phyloP scores from a whole-genome alignment of 768 basidiomycete species.

The Kwoniella newhampshirensis region DNA sequence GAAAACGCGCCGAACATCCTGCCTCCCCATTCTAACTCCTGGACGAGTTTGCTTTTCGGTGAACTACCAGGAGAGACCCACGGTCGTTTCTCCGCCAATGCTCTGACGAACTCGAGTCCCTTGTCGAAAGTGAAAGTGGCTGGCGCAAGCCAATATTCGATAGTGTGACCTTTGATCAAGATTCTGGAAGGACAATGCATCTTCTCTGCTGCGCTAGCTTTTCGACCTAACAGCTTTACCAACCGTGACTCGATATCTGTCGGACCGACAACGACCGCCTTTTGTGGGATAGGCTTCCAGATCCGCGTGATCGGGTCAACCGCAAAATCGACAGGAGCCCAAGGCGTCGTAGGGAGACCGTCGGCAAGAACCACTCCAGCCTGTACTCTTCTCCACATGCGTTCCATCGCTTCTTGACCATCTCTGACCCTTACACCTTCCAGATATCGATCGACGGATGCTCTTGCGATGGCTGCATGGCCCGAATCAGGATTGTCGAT shows the following conservation, averaged over 20 bases:
- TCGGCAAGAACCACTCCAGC: slow-evolving; percentile 41
- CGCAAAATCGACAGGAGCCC: slow-evolving; percentile 30
- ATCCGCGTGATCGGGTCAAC: no score
- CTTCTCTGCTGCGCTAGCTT: slow-evolving; percentile 36
- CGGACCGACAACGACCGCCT: slow-evolving; percentile 5
- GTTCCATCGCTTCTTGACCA: slow-evolving; percentile 28
- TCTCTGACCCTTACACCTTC: slow-evolving; percentile 32
- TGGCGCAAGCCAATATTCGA: slow-evolving; percentile 43
- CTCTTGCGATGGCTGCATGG: slow-evolving; percentile 41
- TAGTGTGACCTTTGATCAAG: slow-evolving; percentile 23
- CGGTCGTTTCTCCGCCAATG: slow-evolving; percentile 28
- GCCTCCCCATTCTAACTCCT: slow-evolving; percentile 46
- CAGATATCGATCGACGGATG: slow-evolving; percentile 41
- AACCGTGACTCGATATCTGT: slow-evolving; percentile 6
- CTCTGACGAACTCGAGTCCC: slow-evolving; percentile 34
- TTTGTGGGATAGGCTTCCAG: no score
- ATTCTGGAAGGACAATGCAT: slow-evolving; percentile 44
- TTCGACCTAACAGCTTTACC: slow-evolving; percentile 25
- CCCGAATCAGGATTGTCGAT: slow-evolving; percentile 49
- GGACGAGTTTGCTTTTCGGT: slow-evolving; percentile 29
- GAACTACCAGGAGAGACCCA: slow-evolving; percentile 38
- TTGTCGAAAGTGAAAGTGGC: slow-evolving; percentile 19
- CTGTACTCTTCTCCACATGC: slow-evolving; percentile 40
- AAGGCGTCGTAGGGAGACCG: slow-evolving; percentile 43
- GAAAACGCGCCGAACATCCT: slow-evolving; percentile 51